Percentiles rank a stretch among this genome's conserved stretches.
phyloP scores from a whole-genome alignment of 2,329 filamentous ascomycete genomes.

The Hansfordia pulvinata region DNA sequence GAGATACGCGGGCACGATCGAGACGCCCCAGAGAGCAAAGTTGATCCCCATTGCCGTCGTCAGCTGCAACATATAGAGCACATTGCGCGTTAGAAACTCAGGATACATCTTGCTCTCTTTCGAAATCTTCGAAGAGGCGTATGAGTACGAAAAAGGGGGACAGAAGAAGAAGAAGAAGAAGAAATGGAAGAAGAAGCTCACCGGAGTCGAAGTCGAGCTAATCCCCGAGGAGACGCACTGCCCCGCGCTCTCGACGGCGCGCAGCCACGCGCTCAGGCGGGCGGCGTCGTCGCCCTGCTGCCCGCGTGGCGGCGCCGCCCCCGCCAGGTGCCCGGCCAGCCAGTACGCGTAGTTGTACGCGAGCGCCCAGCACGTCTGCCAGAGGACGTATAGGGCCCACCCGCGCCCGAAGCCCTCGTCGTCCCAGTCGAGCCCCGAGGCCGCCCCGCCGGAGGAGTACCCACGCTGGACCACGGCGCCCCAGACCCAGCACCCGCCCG shows the following conservation, averaged over 20 bases:
- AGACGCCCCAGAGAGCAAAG: constrained; percentile 13
- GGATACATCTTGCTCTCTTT: constrained; percentile 1
- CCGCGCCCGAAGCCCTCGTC: constrained; percentile 11
- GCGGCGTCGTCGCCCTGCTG: constrained; percentile 10
- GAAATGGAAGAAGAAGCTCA: too few relatives aligned
- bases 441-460: constrained; percentile 11
- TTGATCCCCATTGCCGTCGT: constrained; percentile 9
- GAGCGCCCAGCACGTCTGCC: constrained; percentile 16
- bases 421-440: constrained; percentile 15
- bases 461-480: constrained; percentile 14
- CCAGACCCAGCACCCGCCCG: constrained; percentile 16
- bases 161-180: too few relatives aligned
- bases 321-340: constrained; percentile 16
- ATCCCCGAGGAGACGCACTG: constrained; percentile 16
- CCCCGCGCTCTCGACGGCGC: constrained; percentile 14
- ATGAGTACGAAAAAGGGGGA: too few relatives aligned
- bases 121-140: not conserved
- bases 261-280: constrained; percentile 10
- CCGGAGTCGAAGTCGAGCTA: constrained; percentile 13
- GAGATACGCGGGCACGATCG: constrained; percentile 10
- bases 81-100: constrained; percentile 2
- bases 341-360: constrained; percentile 21
- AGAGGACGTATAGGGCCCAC: constrained; percentile 18
- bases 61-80: constrained; percentile 1
- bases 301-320: too few relatives aligned